A percentile compares a stretch with the other conserved stretches of the same genome.
phyloP scores from a whole-genome alignment of 192 early-diverging fungal genomes.

The Rhizophagus prolifer region DNA sequence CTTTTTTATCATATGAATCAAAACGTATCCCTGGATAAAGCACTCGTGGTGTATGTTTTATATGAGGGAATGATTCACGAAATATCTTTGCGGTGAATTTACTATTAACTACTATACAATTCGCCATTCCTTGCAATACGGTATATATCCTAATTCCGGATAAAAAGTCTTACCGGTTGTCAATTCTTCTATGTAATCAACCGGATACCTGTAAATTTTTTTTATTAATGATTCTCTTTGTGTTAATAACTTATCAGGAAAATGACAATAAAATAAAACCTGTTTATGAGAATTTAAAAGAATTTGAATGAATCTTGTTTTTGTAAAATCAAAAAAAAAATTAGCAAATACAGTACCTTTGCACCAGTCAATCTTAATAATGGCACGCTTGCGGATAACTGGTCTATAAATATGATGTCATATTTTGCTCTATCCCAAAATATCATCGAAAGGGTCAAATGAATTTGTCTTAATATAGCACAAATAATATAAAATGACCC shows the following conservation, averaged over 20 bases:
- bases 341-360: constrained; percentile 42
- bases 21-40: constrained; percentile 85
- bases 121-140: constrained; percentile 67
- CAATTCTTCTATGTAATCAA: constrained; percentile 82
- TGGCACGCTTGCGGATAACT: constrained; percentile 84
- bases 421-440: constrained; percentile 39
- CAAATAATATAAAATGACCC: constrained; percentile 79
- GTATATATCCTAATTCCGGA: too few relatives aligned
- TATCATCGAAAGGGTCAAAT: constrained; percentile 53
- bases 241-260: constrained; percentile 86
- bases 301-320: background rate
- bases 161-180: constrained; percentile 64
- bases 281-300: constrained; percentile 32
- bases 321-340: background rate
- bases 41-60: constrained; percentile 65
- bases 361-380: constrained; percentile 63
- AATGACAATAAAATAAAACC: constrained; percentile 96
- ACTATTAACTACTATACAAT: constrained; percentile 91
- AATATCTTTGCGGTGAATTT: constrained; percentile 81
- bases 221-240: constrained; percentile 60
- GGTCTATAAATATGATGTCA: constrained; percentile 86
- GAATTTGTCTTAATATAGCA: constrained; percentile 75
- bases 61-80: constrained; percentile 62
- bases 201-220: constrained; percentile 72
- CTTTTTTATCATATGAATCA: constrained; percentile 62